Percentiles rank a stretch among this genome's conserved stretches.
phyloP scores from a whole-genome alignment of 306 rosid species.

The Morella rubra region DNA sequence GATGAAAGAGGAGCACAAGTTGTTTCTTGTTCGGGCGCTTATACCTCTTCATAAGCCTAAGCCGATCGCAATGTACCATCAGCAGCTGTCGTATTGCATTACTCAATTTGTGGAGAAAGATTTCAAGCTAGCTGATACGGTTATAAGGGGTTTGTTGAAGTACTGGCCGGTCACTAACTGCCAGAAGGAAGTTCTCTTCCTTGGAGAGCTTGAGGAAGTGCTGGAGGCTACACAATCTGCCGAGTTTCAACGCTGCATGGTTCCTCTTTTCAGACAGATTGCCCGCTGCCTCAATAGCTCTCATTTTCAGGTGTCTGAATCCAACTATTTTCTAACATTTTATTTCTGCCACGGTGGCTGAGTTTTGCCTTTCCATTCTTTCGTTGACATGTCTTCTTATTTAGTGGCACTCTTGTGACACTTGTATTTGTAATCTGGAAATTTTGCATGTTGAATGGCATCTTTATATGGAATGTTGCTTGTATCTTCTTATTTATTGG shows the following conservation, averaged over 20 bases:
- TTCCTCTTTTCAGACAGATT: constrained; percentile 88
- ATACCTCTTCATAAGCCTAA: constrained; percentile 93
- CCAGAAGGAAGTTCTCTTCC: constrained; percentile 92
- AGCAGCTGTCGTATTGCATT: constrained; percentile 88
- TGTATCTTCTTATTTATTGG: not conserved
- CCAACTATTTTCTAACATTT: constrained; percentile 6
- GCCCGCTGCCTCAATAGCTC: constrained; percentile 86
- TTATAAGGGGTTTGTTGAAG: constrained; percentile 84
- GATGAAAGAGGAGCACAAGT: constrained; percentile 97
- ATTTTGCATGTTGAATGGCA: no score
- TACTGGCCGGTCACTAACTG: constrained; percentile 96
- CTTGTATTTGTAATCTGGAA: not conserved
- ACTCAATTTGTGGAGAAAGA: constrained; percentile 98
- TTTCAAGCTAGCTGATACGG: constrained; percentile 89
- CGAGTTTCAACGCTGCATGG: constrained; percentile 95
- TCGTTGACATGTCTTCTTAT: not conserved
- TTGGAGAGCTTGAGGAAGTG: constrained; percentile 97
- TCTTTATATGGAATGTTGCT: no score
- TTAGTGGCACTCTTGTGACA: not conserved
- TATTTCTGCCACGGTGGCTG: not conserved
- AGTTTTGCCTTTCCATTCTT: not conserved
- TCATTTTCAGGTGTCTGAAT: constrained; percentile 85
- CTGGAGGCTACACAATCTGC: constrained; percentile 89
- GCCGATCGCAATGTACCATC: constrained; percentile 63
- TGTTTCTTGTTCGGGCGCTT: constrained; percentile 92